Evolutionary conservation across 192 early-diverging fungal genomes (phyloP), one percentile per base, ranked within the genome.

Genomic region (Umbelopsis ramanniana): DNA sequence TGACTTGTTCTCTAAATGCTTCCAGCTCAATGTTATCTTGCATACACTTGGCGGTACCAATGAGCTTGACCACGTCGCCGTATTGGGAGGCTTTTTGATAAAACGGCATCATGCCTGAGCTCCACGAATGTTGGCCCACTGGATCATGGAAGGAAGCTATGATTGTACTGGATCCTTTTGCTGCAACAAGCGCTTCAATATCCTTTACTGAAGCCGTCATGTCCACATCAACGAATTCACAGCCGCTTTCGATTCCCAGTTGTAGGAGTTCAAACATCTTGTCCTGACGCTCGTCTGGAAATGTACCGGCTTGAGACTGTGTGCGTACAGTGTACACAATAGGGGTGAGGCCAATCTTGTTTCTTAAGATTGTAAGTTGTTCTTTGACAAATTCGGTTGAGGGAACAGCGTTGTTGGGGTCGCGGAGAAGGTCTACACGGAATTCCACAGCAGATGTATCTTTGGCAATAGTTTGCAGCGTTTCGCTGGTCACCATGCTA

Each of bases 301-400:
- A 98, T 14, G 84, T 86, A 35, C 96, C 96, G 46, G 92, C 96
- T 81, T 99, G 97, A 22, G 86, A 83, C 55, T 75, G 69, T 0
- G 97, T 94, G 40, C 97, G 86, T 8, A 99, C 95, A 19, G 97
- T 99, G 77, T 89, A 99, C 7, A 99, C 89, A 19, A 99, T 90
- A 6, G 97, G 96, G 26, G 79, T 76, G 14, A 83, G 80, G 23
- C 52, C 24, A 8, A 57, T 45, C n/a, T 48, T 52, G 15, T 86
- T 80, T 22, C 93, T 86, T 12, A 98, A 82, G 24, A 91, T 63
- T 2, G 88, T 84, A 4, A 98, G 84, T 81, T 98, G 95, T 9
- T 83, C 69, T 17, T 85, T 87, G 53, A 95, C 87, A 72, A 86
- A 92, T 9, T 90, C 89, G 7, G 74, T 75, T 68, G 83, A 81